Evolutionary conservation across 768 basidiomycete species (phyloP), one percentile per base, ranked within the genome.

Genomic region (Podaxis rugospora): DNA sequence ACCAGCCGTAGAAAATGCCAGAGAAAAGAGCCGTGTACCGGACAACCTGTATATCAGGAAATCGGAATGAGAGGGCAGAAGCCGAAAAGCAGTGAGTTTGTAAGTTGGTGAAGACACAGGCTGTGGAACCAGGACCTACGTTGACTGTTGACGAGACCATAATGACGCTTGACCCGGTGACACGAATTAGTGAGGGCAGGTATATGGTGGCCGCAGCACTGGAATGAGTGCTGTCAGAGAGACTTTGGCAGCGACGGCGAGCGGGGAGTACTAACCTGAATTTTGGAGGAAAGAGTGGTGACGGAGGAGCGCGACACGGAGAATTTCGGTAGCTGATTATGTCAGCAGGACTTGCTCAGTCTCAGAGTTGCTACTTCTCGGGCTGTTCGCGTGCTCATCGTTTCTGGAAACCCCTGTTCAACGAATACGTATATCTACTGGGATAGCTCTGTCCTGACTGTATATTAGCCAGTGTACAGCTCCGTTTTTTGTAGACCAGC

Each of bases 1-100:
- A 86, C 73, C 95, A 88, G 71, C 96, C 96, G 74, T 98, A 98
- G 71, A 87, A 75, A 66, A 96, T 83, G 71, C 96, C 96, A 46
- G 86, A 81, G 65, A 89, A 76, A 67, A 99, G 85, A 54, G 95
- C 94, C 18, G 93, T 88, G 76, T 96, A 98, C 70, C 96, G 92
- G 69, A 90, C 89, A 74, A 96, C 96, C 96, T 95, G 73, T 50
- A 51, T 27, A 44, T 64, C 36, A 40, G 40, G 18, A 60, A 16
- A 55, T 53, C 6, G 25, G 27, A 54, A 21, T 11, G 13, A 49
- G 21, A 62, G 36, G 40, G 23, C 51, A 61, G 44, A 44, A 13
- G 11, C 52, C 47, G 14, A 44, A 47, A 6, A 28, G 54, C 32
- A 9, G 25, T 49, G 56, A 46, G 51, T 51, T 13, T 36, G 63